A percentile compares a stretch with the other conserved stretches of the same genome.
Evolutionary conservation across 2,329 filamentous ascomycete species (phyloP).

Genomic region (Colletotrichum scovillei): DNA sequence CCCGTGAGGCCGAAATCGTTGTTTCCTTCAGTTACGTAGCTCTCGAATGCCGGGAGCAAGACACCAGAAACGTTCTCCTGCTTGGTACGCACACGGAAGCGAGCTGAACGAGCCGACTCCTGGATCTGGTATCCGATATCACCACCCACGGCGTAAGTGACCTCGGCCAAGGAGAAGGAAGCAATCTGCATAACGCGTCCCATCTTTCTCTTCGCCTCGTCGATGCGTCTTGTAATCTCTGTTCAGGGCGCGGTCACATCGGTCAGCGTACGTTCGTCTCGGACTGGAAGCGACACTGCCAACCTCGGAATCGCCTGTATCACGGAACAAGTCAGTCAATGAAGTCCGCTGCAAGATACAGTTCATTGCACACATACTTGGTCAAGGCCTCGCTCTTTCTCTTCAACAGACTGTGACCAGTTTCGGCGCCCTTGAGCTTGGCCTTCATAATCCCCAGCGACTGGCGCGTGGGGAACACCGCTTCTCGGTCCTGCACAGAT

Average conservation of each 20-base stretch:
- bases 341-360: background rate
- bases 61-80: constrained; percentile 99
- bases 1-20: constrained; percentile 98
- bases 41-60: constrained; percentile 92
- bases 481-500: constrained; percentile 80
- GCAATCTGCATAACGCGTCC: constrained; percentile 99
- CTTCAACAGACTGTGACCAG: constrained; percentile 94
- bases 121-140: constrained; percentile 98
- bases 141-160: constrained; percentile 95
- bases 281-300: constrained; percentile 17
- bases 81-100: constrained; percentile 92
- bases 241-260: constrained; percentile 26
- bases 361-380: constrained; percentile 72
- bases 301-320: constrained; percentile 88
- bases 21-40: constrained; percentile 86
- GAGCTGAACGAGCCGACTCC: constrained; percentile 91
- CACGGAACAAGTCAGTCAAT: constrained; percentile 1
- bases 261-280: constrained; percentile 1
- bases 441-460: constrained; percentile 97
- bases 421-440: constrained; percentile 94
- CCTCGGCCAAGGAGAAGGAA: constrained; percentile 95
- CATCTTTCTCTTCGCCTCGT: constrained; percentile 99
- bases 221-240: constrained; percentile 97
- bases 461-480: constrained; percentile 98
- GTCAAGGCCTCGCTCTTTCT: constrained; percentile 98